Evolutionary conservation across 2,329 filamentous ascomycete species (phyloP).

Genomic region (Diplodia seriata): DNA sequence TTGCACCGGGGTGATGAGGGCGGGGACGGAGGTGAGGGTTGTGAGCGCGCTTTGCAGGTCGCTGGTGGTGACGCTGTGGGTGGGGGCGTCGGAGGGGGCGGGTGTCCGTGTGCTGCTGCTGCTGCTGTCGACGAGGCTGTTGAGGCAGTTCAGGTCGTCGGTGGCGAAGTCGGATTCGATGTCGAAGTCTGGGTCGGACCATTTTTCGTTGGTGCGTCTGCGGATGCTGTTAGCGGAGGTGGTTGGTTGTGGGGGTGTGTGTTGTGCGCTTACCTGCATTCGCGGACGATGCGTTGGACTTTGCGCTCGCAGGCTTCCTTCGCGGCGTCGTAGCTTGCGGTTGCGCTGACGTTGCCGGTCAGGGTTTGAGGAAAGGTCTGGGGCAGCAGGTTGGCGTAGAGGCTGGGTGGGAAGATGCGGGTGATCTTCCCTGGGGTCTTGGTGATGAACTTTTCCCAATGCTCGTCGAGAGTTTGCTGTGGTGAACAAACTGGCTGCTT

Average conservation of each 20-base stretch:
- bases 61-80: background rate
- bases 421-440: constrained; percentile 76
- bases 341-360: constrained; percentile 66
- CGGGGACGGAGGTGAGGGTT: background rate
- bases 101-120: too few relatives aligned
- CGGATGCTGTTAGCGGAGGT: too few relatives aligned
- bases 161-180: constrained; percentile 74
- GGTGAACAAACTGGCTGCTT: constrained; percentile 50
- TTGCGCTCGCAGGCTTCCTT: constrained; percentile 70
- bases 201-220: constrained; percentile 79
- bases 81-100: too few relatives aligned
- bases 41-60: background rate
- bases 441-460: constrained; percentile 73
- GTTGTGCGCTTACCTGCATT: constrained; percentile 60
- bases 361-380: constrained; percentile 61
- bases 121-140: background rate
- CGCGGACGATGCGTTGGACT: constrained; percentile 63
- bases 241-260: background rate
- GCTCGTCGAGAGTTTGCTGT: constrained; percentile 72
- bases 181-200: constrained; percentile 85
- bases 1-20: background rate
- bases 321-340: constrained; percentile 76
- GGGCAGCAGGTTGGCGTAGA: constrained; percentile 67
- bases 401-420: constrained; percentile 72
- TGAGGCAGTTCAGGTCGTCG: constrained; percentile 38